A percentile compares a stretch with the other conserved stretches of the same genome.
These are phyloP conservation scores for Linanthus parryae DNA, from an alignment of 148 eudicot genomes.

Conservation along the genomic window DNA sequence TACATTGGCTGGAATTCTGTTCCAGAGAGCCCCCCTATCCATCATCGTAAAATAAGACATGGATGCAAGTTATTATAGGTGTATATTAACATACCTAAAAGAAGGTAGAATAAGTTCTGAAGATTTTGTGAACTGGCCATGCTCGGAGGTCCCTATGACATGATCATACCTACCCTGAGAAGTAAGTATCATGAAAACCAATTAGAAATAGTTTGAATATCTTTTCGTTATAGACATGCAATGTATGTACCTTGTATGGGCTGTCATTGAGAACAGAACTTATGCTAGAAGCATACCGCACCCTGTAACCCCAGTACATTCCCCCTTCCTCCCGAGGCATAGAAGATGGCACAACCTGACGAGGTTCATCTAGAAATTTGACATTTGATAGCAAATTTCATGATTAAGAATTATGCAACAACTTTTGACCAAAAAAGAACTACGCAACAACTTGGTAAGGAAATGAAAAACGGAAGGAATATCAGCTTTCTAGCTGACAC, in stretches of 20 bases:
- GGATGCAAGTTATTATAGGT: not conserved
- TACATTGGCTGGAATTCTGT: no score
- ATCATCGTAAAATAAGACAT: no score
- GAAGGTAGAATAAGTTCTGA: slow-evolving; percentile 74
- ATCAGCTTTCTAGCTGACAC: not conserved
- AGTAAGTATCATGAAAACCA: slow-evolving; percentile 1
- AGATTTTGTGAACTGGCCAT: slow-evolving; percentile 68
- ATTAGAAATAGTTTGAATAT: not conserved
- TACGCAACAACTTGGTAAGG: no score
- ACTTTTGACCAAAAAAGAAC: not conserved
- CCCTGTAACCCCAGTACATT: slow-evolving; percentile 96
- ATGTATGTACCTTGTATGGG: slow-evolving; percentile 66
- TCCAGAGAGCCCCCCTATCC: no score
- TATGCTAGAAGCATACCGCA: slow-evolving; percentile 84
- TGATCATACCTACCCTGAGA: slow-evolving; percentile 88
- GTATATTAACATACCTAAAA: slow-evolving; percentile 50
- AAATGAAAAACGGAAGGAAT: no score
- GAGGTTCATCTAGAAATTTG: slow-evolving; percentile 33
- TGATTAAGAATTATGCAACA: slow-evolving; percentile 1
- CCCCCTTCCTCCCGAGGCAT: slow-evolving; percentile 72
- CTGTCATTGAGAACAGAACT: slow-evolving; percentile 65
- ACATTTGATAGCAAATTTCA: slow-evolving; percentile 8
- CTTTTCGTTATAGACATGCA: not conserved
- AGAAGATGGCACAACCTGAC: slow-evolving; percentile 62
- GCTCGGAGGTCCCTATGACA: slow-evolving; percentile 97